Percentiles rank a stretch among this genome's conserved stretches.
phyloP scores from a whole-genome alignment of 495 filamentous ascomycete genomes.

The Penicillium parvum region DNA sequence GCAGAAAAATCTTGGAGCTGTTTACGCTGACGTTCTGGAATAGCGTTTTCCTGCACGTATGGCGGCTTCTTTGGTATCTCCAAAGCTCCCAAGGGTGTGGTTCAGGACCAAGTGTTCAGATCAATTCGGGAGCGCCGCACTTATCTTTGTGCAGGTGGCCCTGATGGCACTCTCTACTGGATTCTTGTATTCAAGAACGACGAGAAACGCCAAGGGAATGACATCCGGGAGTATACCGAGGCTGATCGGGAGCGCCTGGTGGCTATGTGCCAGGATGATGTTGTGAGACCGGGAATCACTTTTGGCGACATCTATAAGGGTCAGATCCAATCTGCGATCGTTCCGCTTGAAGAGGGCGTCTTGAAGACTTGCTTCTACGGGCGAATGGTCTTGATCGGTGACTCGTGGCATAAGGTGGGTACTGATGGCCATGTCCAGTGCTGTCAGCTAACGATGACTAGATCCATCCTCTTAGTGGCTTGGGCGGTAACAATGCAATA shows the following conservation, averaged over 20 bases:
- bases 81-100: conserved; percentile 4
- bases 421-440: neutral
- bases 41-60: conserved; percentile 23
- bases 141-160: conserved; percentile 24
- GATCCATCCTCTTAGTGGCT: conserved; percentile 25
- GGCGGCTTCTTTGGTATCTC: conserved; percentile 39
- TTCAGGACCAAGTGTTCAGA: conserved; percentile 2
- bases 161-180: conserved; percentile 26
- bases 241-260: conserved; percentile 22
- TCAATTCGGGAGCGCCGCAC: conserved; percentile 8
- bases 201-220: conserved; percentile 4
- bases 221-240: conserved; percentile 28
- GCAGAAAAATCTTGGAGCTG: too few species aligned
- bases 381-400: conserved; percentile 5
- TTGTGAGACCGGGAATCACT: conserved; percentile 23
- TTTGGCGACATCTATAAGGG: conserved; percentile 36
- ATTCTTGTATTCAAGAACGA: conserved; percentile 31
- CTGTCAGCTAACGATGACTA: too few species aligned
- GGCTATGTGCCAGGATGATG: conserved; percentile 12
- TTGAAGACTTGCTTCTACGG: conserved; percentile 1
- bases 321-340: conserved; percentile 5
- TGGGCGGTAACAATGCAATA: conserved; percentile 38
- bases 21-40: conserved; percentile 20
- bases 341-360: conserved; percentile 1
- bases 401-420: conserved; percentile 11